Conservation (phyloP, 306 rosid species). For the Glycine latifolia region DNA sequence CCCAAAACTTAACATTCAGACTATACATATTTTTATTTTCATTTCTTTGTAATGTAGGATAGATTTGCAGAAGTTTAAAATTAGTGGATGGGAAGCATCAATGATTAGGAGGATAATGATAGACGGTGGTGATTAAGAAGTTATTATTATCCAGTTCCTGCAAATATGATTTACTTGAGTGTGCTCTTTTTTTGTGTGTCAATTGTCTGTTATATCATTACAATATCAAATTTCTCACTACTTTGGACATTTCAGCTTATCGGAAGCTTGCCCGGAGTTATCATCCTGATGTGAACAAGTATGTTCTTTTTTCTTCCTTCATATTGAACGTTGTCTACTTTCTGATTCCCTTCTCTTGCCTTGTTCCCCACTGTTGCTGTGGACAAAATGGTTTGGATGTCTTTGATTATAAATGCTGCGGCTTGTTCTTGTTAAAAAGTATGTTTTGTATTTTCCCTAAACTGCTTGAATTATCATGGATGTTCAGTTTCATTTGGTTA, state of each 20-base stretch:
- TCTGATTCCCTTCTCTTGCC: neutral
- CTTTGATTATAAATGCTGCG: neutral
- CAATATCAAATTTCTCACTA: conserved; percentile 2
- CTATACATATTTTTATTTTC: no score
- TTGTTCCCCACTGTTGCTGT: conserved; percentile 18
- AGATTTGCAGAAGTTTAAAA: no score
- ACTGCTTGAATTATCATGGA: neutral
- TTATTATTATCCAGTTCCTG: neutral
- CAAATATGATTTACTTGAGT: conserved; percentile 30
- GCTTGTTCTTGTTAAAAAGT: conserved; percentile 13
- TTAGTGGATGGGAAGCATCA: no score
- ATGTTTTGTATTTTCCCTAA: conserved; percentile 3
- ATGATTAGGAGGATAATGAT: no score
- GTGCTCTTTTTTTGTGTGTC: neutral
- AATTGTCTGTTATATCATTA: conserved; percentile 13
- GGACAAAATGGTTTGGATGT: conserved; percentile 9
- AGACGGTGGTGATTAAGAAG: neutral
- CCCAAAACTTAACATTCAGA: no score
- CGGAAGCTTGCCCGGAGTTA: conserved; percentile 94
- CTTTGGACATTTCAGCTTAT: conserved; percentile 74
- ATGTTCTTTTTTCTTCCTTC: conserved; percentile 47
- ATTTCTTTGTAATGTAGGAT: no score
- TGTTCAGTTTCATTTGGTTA: no score
- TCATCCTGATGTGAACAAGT: conserved; percentile 99
- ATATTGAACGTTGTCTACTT: conserved; percentile 25